Conservation (phyloP, 495 filamentous ascomycete genomes). For the Pseudevernia furfuracea region DNA sequence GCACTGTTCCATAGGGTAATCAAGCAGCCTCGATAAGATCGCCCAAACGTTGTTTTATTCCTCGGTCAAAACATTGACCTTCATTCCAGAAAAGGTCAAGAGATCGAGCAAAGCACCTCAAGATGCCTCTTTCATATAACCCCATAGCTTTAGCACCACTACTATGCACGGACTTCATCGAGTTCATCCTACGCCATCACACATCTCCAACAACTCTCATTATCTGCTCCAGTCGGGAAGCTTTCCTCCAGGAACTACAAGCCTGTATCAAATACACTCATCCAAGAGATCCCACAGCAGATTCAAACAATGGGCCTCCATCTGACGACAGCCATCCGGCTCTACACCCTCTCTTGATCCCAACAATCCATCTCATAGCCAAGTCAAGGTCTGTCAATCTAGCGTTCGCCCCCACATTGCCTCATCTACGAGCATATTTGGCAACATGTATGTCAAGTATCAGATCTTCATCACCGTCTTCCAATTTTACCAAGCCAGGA, state of each 20-base stretch:
- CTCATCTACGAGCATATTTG: conserved; percentile 70
- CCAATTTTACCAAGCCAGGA: conserved; percentile 3
- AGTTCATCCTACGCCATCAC: conserved; percentile 52
- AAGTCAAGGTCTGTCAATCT: conserved; percentile 59
- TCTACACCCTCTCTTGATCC: conserved; percentile 43
- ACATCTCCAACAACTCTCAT: conserved; percentile 52
- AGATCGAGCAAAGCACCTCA: not conserved
- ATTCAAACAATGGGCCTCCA: conserved; percentile 1
- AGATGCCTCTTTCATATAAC: conserved; percentile 1
- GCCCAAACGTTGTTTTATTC: not conserved
- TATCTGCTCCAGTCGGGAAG: conserved; percentile 58
- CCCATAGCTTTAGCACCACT: conserved; percentile 17
- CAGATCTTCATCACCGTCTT: conserved; percentile 27
- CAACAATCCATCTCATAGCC: conserved; percentile 61
- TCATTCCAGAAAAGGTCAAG: not conserved
- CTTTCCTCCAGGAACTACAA: conserved; percentile 51
- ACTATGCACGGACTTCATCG: conserved; percentile 45
- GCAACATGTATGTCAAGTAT: conserved; percentile 40
- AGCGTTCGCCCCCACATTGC: conserved; percentile 64
- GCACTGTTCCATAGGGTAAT: not conserved
- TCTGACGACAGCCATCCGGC: conserved; percentile 4
- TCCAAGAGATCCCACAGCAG: not conserved
- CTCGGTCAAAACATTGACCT: not conserved
- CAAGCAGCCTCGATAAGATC: not conserved
- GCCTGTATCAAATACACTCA: conserved; percentile 24